A percentile compares a stretch with the other conserved stretches of the same genome.
phyloP scores from a whole-genome alignment of 768 basidiomycete genomes.

The Kwoniella europaea region DNA sequence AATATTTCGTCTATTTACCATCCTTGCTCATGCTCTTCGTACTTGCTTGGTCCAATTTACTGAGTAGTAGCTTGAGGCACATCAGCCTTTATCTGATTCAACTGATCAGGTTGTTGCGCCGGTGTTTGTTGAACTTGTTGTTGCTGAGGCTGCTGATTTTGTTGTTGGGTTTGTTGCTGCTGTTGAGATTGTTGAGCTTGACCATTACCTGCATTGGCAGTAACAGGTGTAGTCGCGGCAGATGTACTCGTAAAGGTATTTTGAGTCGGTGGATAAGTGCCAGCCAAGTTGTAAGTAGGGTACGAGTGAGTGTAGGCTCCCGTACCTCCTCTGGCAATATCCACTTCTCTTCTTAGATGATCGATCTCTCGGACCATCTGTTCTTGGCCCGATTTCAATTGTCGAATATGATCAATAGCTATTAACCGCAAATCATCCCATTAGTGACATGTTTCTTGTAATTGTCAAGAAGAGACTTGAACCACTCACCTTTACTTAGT shows the following conservation, averaged over 20 bases:
- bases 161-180: conserved; percentile 18
- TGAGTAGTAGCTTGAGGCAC: background rate
- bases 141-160: conserved; percentile 2
- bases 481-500: conserved; percentile 79
- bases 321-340: conserved; percentile 53
- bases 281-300: conserved; percentile 19
- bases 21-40: no score
- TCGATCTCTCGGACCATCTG: conserved; percentile 81
- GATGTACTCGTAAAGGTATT: conserved; percentile 6
- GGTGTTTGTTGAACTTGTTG: conserved; percentile 3
- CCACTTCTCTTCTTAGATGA: conserved; percentile 75
- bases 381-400: conserved; percentile 75
- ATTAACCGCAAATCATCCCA: background rate
- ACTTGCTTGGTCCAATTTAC: background rate
- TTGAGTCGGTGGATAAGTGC: conserved; percentile 16
- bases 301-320: conserved; percentile 25
- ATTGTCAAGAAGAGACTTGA: no score
- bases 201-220: background rate
- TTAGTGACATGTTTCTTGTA: no score
- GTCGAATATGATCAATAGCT: conserved; percentile 85
- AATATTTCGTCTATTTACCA: no score
- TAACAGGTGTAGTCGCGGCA: background rate
- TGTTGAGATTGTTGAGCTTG: conserved; percentile 15
- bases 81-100: background rate
- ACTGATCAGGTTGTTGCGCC: background rate